Conservation (phyloP, 345 rosid species). For the Syzygium jambos region DNA sequence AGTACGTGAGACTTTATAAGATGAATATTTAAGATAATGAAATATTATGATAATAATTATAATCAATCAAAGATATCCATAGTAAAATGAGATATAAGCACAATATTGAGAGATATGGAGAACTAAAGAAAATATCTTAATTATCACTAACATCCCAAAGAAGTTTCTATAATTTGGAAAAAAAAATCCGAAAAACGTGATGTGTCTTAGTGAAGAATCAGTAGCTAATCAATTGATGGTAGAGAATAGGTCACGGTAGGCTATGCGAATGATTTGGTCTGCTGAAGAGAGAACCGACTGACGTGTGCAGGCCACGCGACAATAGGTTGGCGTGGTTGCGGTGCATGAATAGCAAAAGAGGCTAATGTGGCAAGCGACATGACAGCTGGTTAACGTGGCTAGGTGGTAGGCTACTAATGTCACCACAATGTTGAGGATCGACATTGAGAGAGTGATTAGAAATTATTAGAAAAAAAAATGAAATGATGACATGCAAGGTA, state of each 20-base stretch:
- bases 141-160: neutral
- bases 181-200: fast-evolving
- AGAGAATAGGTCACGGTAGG: neutral
- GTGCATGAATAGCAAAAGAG: neutral
- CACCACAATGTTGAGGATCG: neutral
- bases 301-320: fast-evolving
- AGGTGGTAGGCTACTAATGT: neutral
- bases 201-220: neutral
- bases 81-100: neutral
- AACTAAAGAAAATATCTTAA: neutral
- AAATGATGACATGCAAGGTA: neutral
- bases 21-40: neutral
- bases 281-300: neutral
- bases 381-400: neutral
- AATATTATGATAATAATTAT: too few relatives aligned
- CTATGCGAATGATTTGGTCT: neutral
- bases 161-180: neutral
- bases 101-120: neutral
- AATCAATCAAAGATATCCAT: neutral
- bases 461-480: too few relatives aligned
- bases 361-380: neutral
- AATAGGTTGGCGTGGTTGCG: neutral
- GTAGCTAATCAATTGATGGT: neutral
- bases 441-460: neutral
- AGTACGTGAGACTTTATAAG: neutral